Evolutionary conservation across 1,139 yeast species (phyloP).

Genomic region (Geotrichum klebahnii): DNA sequence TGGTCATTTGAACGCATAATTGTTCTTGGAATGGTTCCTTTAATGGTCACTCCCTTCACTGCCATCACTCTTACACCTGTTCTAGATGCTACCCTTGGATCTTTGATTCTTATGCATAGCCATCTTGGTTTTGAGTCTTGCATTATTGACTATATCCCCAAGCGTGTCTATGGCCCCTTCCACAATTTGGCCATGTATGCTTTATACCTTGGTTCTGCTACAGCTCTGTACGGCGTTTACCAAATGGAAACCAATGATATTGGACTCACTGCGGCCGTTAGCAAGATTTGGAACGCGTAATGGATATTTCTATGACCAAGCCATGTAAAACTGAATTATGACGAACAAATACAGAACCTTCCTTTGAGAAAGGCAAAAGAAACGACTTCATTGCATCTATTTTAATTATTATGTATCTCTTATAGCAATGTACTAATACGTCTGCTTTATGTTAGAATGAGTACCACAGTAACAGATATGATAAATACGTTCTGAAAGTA

Average conservation of each 20-base stretch:
- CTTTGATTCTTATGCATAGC: constrained; percentile 64
- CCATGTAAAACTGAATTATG: too few relatives aligned
- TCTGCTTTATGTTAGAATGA: too few relatives aligned
- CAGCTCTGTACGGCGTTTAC: constrained; percentile 76
- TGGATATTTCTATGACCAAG: constrained; percentile 45
- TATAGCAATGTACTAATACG: too few relatives aligned
- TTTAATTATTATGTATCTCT: too few relatives aligned
- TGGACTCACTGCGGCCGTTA: constrained; percentile 47
- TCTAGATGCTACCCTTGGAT: constrained; percentile 64
- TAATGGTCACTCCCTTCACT: constrained; percentile 66
- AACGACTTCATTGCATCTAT: too few relatives aligned
- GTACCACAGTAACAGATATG: too few relatives aligned
- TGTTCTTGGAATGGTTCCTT: constrained; percentile 71
- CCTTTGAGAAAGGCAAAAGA: too few relatives aligned
- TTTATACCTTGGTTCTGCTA: constrained; percentile 65
- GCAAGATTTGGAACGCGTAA: constrained; percentile 44
- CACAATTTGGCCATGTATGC: constrained; percentile 61
- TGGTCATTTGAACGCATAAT: constrained; percentile 79
- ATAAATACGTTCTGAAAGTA: too few relatives aligned
- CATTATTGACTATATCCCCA: constrained; percentile 84
- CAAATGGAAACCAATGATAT: constrained; percentile 64
- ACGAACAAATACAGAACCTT: too few relatives aligned
- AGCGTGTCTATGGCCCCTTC: constrained; percentile 72
- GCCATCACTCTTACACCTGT: constrained; percentile 61
- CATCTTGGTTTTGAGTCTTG: constrained; percentile 82